Conservation (phyloP, 148 eudicot genomes). For the Nyssa sinensis region DNA sequence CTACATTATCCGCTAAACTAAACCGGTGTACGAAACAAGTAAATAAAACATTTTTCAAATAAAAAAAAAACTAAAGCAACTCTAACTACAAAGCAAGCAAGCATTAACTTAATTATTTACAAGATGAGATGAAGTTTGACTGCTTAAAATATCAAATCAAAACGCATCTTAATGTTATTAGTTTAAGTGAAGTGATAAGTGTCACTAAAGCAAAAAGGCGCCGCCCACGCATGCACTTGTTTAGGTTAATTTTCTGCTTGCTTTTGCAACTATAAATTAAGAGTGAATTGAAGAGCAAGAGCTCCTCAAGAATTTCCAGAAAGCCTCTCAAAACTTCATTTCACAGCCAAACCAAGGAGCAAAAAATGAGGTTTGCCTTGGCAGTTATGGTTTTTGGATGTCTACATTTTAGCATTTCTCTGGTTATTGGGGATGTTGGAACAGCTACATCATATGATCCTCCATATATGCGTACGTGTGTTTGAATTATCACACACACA, state of each 20-base stretch:
- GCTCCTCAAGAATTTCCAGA: background rate
- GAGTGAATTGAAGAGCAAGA: too few species aligned
- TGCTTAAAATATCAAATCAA: background rate
- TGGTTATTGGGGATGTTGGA: constrained; percentile 20
- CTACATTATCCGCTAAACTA: too few species aligned
- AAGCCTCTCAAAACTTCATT: background rate
- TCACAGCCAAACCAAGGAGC: background rate
- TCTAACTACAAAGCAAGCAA: background rate
- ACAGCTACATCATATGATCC: constrained; percentile 18
- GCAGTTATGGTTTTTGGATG: constrained; percentile 6
- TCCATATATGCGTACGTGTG: constrained; percentile 19
- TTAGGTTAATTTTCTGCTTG: background rate
- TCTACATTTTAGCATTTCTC: background rate
- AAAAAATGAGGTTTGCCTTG: constrained; percentile 16
- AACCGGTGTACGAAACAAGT: too few species aligned
- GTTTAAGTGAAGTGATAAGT: background rate
- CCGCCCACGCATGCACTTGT: background rate
- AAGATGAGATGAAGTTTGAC: background rate
- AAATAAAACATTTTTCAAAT: too few species aligned
- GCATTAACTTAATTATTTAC: background rate
- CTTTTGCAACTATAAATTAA: background rate
- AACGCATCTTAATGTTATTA: too few species aligned
- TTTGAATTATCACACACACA: background rate
- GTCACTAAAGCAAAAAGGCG: constrained; percentile 6
- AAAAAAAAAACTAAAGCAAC: background rate